These are phyloP conservation scores for Gaeumannomyces tritici DNA, from an alignment of 2,329 filamentous ascomycete genomes.

Conservation along the genomic window DNA sequence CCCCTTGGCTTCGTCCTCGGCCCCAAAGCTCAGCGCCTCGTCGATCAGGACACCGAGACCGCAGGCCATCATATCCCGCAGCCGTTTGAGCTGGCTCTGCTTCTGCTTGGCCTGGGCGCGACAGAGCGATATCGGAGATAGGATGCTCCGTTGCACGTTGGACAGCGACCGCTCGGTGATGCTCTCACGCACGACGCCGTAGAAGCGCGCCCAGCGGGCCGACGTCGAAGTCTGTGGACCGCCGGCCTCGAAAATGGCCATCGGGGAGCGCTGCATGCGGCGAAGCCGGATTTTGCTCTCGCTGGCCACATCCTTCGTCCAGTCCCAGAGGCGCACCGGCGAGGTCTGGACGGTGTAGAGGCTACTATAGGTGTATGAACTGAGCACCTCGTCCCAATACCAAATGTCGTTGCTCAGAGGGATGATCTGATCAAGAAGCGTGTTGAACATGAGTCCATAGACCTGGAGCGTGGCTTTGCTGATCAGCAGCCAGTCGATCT, in stretches of 20 bases:
- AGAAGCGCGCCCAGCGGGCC: constrained; percentile 60
- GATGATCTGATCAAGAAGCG: constrained; percentile 72
- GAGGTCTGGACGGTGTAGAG: constrained; percentile 82
- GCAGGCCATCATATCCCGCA: constrained; percentile 74
- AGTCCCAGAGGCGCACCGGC: constrained; percentile 64
- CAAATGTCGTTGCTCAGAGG: constrained; percentile 78
- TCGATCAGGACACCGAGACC: constrained; percentile 81
- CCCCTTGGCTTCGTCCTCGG: constrained; percentile 31
- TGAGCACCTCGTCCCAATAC: constrained; percentile 90
- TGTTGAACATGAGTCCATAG: constrained; percentile 71
- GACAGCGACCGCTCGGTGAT: constrained; percentile 62
- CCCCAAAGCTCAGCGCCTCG: constrained; percentile 64
- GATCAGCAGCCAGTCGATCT: constrained; percentile 83
- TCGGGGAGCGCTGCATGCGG: constrained; percentile 8
- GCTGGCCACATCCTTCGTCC: constrained; percentile 56
- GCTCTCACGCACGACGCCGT: constrained; percentile 67
- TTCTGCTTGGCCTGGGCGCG: constrained; percentile 68
- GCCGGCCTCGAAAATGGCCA: constrained; percentile 13
- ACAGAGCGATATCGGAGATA: constrained; percentile 70
- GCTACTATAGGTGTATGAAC: constrained; percentile 67
- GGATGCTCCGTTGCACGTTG: constrained; percentile 60
- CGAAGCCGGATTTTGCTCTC: constrained; percentile 43
- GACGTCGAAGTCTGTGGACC: constrained; percentile 23
- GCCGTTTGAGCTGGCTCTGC: constrained; percentile 57
- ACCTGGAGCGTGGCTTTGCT: constrained; percentile 89